Evolutionary conservation across 805 yeast species (phyloP).

Genomic region (Lachancea sp.): DNA sequence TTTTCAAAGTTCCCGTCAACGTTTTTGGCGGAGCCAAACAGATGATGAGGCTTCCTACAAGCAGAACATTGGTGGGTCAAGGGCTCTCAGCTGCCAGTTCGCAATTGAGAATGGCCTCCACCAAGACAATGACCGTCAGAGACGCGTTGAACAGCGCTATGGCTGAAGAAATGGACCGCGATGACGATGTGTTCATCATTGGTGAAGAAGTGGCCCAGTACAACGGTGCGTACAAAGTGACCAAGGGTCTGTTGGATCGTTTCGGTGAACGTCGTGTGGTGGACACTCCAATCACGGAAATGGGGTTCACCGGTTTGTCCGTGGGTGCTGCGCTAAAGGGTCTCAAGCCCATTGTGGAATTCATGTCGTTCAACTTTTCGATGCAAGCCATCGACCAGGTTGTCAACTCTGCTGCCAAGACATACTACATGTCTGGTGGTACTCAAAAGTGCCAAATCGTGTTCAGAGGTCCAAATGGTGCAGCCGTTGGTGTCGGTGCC

Average conservation of each 20-base stretch:
- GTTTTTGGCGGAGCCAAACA: slow-evolving; percentile 6
- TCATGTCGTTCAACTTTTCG: slow-evolving; percentile 98
- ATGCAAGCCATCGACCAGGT: slow-evolving; percentile 99
- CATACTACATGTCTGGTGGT: slow-evolving; percentile 99
- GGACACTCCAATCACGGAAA: slow-evolving; percentile 98
- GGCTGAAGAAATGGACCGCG: slow-evolving; percentile 96
- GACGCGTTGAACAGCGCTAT: slow-evolving; percentile 93
- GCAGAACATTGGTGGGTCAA: neutral
- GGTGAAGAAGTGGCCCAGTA: slow-evolving; percentile 99
- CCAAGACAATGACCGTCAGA: slow-evolving; percentile 81
- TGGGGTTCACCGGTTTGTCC: slow-evolving; percentile 95
- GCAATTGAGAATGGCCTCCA: slow-evolving; percentile 28
- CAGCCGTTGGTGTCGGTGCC: slow-evolving; percentile 99
- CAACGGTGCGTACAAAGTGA: slow-evolving; percentile 97
- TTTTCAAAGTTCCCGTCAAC: slow-evolving; percentile 4
- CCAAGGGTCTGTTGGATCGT: slow-evolving; percentile 91
- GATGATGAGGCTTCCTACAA: neutral
- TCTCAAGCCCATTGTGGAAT: slow-evolving; percentile 93
- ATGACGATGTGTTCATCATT: slow-evolving; percentile 87
- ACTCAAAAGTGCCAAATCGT: slow-evolving; percentile 94
- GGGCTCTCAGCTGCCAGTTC: neutral
- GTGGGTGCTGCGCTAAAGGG: slow-evolving; percentile 97
- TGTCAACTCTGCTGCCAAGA: slow-evolving; percentile 97
- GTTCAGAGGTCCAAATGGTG: slow-evolving; percentile 99
- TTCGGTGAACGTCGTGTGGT: slow-evolving; percentile 90